phyloP scores from a whole-genome alignment of 768 basidiomycete genomes.

The Phanerochaete sordida region DNA sequence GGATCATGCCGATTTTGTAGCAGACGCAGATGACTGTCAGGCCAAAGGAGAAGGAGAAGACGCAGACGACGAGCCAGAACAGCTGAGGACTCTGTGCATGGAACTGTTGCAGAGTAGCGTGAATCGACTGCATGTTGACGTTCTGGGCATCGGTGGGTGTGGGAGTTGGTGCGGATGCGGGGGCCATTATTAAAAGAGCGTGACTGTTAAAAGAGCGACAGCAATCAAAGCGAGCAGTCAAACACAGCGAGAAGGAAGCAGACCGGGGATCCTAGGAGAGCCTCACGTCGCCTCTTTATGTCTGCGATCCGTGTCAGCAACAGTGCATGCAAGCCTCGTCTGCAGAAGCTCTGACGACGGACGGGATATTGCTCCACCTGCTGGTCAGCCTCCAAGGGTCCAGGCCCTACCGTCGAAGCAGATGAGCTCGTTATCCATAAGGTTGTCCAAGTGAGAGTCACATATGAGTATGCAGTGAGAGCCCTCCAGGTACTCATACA shows the following conservation, averaged over 20 bases:
- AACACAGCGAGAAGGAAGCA: no score
- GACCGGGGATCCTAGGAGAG: no score
- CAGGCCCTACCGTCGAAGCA: no score
- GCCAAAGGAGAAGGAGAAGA: not conserved
- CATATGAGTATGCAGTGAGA: no score
- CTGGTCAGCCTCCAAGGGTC: no score
- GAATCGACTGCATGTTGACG: not conserved
- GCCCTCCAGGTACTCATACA: no score
- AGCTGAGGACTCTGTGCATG: not conserved
- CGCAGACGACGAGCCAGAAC: not conserved
- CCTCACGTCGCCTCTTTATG: no score
- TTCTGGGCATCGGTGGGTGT: not conserved
- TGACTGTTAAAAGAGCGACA: not conserved
- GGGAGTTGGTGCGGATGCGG: not conserved
- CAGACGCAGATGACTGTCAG: not conserved
- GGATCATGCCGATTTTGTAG: not conserved
- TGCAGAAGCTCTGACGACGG: no score
- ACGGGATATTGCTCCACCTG: no score
- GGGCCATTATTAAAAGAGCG: not conserved
- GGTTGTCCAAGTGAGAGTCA: no score
- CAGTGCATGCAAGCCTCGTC: not conserved
- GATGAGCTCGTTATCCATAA: no score
- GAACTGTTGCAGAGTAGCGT: not conserved
- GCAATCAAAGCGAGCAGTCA: not conserved
- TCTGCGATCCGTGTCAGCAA: not conserved